A percentile compares a stretch with the other conserved stretches of the same genome.
These are phyloP conservation scores for Blastobotrys arbuscula DNA, from an alignment of 1,139 yeast genomes.

Conservation along the genomic window DNA sequence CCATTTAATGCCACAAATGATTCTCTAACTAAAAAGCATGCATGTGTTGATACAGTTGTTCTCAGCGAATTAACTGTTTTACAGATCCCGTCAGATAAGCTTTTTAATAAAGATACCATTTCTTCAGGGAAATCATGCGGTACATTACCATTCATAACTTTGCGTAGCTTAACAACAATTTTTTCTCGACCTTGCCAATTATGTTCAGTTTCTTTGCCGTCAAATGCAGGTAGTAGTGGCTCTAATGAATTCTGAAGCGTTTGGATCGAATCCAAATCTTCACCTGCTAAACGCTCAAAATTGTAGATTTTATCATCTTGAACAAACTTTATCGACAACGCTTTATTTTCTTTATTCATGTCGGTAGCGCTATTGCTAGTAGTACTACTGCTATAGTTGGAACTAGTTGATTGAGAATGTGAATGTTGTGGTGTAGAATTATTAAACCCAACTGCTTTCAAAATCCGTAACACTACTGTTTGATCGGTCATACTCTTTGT, in stretches of 20 bases:
- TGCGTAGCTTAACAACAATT: slow-evolving; percentile 51
- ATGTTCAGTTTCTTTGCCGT: slow-evolving; percentile 80
- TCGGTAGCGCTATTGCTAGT: not conserved
- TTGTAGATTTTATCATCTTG: slow-evolving; percentile 27
- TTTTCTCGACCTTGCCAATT: slow-evolving; percentile 81
- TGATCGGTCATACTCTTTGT: slow-evolving; percentile 15
- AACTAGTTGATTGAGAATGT: not conserved
- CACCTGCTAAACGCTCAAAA: slow-evolving; percentile 24
- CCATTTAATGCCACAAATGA: slow-evolving; percentile 46
- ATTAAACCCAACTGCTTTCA: slow-evolving; percentile 10
- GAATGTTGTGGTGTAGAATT: not conserved
- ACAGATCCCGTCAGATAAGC: slow-evolving; percentile 53
- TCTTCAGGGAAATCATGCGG: slow-evolving; percentile 40
- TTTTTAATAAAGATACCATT: slow-evolving; percentile 41
- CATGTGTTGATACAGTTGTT: slow-evolving; percentile 72
- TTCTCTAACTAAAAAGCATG: slow-evolving; percentile 78
- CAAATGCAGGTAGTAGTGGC: slow-evolving; percentile 42
- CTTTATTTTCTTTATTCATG: not conserved
- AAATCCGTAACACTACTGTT: slow-evolving; percentile 3
- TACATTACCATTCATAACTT: slow-evolving; percentile 55
- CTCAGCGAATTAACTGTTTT: slow-evolving; percentile 71
- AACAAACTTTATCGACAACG: slow-evolving; percentile 23
- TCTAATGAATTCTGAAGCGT: slow-evolving; percentile 38
- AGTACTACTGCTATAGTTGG: not conserved
- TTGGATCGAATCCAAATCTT: slow-evolving; percentile 25